These are phyloP conservation scores for Tolypocladium paradoxum DNA, from an alignment of 2,329 filamentous ascomycete genomes.

Conservation along the genomic window DNA sequence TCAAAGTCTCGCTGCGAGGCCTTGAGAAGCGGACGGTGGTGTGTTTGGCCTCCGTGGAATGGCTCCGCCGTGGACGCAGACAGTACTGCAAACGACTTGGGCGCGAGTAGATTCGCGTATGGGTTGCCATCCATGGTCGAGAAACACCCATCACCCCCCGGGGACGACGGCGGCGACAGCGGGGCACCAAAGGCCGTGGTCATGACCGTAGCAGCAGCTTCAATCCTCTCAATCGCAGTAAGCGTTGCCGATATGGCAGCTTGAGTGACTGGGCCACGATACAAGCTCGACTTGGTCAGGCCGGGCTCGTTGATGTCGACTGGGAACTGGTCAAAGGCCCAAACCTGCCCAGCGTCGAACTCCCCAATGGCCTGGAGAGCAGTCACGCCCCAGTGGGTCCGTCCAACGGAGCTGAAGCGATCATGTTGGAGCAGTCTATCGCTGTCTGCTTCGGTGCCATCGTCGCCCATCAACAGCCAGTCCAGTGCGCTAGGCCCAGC, in stretches of 20 bases:
- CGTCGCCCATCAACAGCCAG: conserved; percentile 31
- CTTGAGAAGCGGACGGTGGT: conserved; percentile 26
- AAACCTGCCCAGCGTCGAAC: conserved; percentile 31
- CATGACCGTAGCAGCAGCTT: conserved; percentile 11
- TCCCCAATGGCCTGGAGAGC: conserved; percentile 27
- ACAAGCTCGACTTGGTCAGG: conserved; percentile 29
- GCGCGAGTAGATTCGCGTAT: conserved; percentile 14
- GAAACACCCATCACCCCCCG: not conserved
- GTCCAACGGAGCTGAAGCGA: conserved; percentile 15
- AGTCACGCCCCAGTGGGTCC: conserved; percentile 29
- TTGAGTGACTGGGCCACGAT: conserved; percentile 25
- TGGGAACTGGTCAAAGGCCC: conserved; percentile 31
- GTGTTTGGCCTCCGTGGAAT: conserved; percentile 26
- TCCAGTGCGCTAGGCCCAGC: conserved; percentile 29
- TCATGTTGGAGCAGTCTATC: conserved; percentile 16
- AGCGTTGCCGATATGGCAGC: conserved; percentile 25
- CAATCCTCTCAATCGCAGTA: conserved; percentile 25
- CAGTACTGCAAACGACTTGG: conserved; percentile 12
- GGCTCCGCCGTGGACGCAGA: conserved; percentile 22
- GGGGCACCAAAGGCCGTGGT: not conserved
- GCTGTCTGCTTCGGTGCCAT: conserved; percentile 21
- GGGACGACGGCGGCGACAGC: conserved; percentile 2
- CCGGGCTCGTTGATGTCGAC: conserved; percentile 27
- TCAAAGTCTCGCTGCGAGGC: conserved; percentile 27
- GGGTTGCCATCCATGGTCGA: conserved; percentile 1